Conservation (phyloP, 1,284 basidiomycete genomes). For the Ceraceosorus guamensis region DNA sequence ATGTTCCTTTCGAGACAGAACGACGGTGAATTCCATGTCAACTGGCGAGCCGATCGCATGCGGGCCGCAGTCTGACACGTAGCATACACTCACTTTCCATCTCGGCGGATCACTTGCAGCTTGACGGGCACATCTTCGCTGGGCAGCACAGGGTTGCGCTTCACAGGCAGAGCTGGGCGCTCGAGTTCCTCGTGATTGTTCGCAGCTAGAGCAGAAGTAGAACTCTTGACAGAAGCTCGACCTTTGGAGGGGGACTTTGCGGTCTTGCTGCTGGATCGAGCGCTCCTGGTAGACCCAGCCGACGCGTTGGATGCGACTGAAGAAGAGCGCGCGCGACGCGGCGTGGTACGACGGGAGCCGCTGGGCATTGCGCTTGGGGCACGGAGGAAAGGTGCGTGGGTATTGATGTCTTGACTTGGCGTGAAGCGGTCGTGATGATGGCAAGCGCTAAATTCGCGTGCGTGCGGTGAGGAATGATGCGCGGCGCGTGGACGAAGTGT, state of each 20-base stretch:
- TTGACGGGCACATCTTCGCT: constrained; percentile 56
- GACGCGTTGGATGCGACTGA: constrained; percentile 39
- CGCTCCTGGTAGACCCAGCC: constrained; percentile 15
- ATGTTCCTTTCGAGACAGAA: constrained; percentile 55
- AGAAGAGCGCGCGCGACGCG: constrained; percentile 35
- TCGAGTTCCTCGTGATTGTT: constrained; percentile 19
- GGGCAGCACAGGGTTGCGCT: constrained; percentile 31
- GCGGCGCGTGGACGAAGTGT: no score
- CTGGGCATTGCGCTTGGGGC: no score
- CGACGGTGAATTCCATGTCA: neutral
- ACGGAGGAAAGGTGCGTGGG: no score
- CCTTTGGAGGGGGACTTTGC: neutral
- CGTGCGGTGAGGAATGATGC: no score
- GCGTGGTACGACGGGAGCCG: constrained; percentile 20
- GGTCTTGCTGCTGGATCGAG: neutral
- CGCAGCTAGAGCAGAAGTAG: constrained; percentile 21
- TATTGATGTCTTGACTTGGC: no score
- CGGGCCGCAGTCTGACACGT: neutral
- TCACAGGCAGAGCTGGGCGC: constrained; percentile 16
- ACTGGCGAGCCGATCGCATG: no score
- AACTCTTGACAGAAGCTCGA: neutral
- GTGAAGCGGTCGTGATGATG: no score
- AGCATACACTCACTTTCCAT: constrained; percentile 54
- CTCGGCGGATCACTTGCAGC: constrained; percentile 73
- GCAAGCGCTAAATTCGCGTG: no score